Percentiles rank a stretch among this genome's conserved stretches.
Conservation (phyloP, 2,329 filamentous ascomycete species). For the Fusarium torreyae region DNA sequence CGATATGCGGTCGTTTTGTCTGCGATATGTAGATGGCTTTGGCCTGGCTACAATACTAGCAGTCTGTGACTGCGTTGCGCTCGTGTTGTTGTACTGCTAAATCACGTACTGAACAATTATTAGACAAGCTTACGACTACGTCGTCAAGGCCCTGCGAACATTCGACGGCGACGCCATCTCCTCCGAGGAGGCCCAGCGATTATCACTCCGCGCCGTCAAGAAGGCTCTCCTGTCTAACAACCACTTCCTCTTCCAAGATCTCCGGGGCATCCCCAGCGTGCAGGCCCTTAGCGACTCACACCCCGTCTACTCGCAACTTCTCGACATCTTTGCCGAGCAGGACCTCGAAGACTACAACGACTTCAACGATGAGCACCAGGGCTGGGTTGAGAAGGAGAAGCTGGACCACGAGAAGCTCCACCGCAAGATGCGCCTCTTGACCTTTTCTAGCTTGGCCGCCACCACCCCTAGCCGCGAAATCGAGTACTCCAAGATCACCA, state of each 20-base stretch:
- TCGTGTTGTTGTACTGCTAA: conserved; percentile 3
- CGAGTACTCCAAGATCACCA: conserved; percentile 87
- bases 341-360: conserved; percentile 96
- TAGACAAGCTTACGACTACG: conserved; percentile 77
- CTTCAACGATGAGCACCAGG: conserved; percentile 92
- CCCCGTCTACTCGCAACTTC: conserved; percentile 87
- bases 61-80: conserved; percentile 1
- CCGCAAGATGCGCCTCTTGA: conserved; percentile 97
- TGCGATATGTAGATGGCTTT: neutral
- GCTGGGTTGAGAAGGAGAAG: conserved; percentile 83
- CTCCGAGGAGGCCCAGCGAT: conserved; percentile 72
- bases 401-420: conserved; percentile 82
- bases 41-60: neutral
- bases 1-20: conserved; percentile 6
- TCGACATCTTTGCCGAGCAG: conserved; percentile 96
- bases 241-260: conserved; percentile 82
- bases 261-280: conserved; percentile 85
- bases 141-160: conserved; percentile 73
- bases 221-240: conserved; percentile 67
- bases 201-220: conserved; percentile 71
- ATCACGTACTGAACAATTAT: conserved; percentile 34
- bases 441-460: conserved; percentile 90
- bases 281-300: conserved; percentile 90
- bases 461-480: conserved; percentile 88
- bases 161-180: conserved; percentile 71